Evolutionary conservation across 768 basidiomycete species (phyloP).

Genomic region (Hygrocybe coccinea): DNA sequence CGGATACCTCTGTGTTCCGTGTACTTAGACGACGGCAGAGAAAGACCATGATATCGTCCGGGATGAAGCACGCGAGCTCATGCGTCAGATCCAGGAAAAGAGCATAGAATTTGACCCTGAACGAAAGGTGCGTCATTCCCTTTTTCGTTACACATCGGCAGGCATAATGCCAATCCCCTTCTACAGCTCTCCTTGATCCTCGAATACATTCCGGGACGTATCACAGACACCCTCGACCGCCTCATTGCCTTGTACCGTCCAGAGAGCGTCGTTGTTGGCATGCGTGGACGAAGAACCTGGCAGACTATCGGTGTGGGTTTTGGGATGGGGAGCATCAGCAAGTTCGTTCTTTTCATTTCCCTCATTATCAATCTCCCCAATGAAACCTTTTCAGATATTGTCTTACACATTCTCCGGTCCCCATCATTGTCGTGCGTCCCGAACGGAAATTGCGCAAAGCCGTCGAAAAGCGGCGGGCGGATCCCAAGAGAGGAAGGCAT

Average conservation of each 20-base stretch:
- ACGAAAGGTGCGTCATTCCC: constrained; percentile 51
- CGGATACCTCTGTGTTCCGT: not conserved
- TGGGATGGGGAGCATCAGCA: constrained; percentile 50
- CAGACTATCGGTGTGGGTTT: constrained; percentile 35
- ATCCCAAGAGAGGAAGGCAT: constrained; percentile 83
- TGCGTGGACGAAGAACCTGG: constrained; percentile 57
- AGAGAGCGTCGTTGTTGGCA: constrained; percentile 90
- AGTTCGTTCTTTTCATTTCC: constrained; percentile 23
- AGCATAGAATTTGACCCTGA: constrained; percentile 72
- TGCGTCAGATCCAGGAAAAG: constrained; percentile 75
- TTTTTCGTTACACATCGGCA: not conserved
- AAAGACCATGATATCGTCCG: constrained; percentile 73
- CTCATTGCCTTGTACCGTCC: constrained; percentile 89
- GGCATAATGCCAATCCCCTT: not conserved
- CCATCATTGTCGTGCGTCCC: constrained; percentile 91
- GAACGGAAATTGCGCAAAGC: constrained; percentile 83
- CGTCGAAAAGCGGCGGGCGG: constrained; percentile 77
- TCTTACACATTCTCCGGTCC: constrained; percentile 88
- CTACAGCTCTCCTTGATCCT: constrained; percentile 82
- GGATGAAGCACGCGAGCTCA: constrained; percentile 81
- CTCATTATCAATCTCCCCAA: not conserved
- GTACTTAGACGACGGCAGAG: constrained; percentile 34
- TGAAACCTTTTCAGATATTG: constrained; percentile 54
- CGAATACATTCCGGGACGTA: constrained; percentile 89
- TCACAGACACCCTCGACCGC: constrained; percentile 86